These are phyloP conservation scores for Penicillium bovifimosum DNA, from an alignment of 495 filamentous ascomycete genomes.

Conservation along the genomic window DNA sequence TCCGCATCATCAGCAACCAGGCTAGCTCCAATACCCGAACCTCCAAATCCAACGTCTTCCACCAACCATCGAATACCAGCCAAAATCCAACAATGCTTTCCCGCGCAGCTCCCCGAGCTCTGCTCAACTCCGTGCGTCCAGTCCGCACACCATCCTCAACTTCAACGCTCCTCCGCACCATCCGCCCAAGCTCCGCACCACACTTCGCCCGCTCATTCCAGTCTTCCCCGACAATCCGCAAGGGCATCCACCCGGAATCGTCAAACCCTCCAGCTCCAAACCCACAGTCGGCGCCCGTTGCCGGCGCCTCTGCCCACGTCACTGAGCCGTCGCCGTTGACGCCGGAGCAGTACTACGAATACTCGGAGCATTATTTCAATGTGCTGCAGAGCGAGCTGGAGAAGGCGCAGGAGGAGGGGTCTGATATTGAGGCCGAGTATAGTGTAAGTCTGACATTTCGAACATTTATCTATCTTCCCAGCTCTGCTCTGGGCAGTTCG, in stretches of 20 bases:
- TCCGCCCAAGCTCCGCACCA: constrained; percentile 15
- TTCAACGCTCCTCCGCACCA: constrained; percentile 1
- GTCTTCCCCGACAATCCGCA: constrained; percentile 25
- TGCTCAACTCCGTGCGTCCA: constrained; percentile 21
- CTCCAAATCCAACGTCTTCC: background rate
- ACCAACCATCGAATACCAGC: background rate
- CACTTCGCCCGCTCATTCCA: constrained; percentile 24
- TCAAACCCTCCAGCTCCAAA: constrained; percentile 36
- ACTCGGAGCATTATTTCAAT: constrained; percentile 48
- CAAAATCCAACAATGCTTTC: constrained; percentile 27
- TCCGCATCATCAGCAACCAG: constrained; percentile 4
- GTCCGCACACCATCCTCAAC: constrained; percentile 11
- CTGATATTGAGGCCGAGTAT: constrained; percentile 55
- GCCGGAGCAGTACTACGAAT: constrained; percentile 41
- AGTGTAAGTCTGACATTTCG: constrained; percentile 29
- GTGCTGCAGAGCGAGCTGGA: constrained; percentile 42
- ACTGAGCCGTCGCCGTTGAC: constrained; percentile 39
- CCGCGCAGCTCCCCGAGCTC: constrained; percentile 25
- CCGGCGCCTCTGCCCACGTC: constrained; percentile 32
- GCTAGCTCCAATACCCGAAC: background rate
- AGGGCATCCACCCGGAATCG: constrained; percentile 41
- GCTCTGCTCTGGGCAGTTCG: background rate
- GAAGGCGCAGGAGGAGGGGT: constrained; percentile 38
- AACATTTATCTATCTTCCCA: background rate
- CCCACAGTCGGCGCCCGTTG: constrained; percentile 29